phyloP scores from a whole-genome alignment of 2,329 filamentous ascomycete genomes.

The Penicillium sp. region DNA sequence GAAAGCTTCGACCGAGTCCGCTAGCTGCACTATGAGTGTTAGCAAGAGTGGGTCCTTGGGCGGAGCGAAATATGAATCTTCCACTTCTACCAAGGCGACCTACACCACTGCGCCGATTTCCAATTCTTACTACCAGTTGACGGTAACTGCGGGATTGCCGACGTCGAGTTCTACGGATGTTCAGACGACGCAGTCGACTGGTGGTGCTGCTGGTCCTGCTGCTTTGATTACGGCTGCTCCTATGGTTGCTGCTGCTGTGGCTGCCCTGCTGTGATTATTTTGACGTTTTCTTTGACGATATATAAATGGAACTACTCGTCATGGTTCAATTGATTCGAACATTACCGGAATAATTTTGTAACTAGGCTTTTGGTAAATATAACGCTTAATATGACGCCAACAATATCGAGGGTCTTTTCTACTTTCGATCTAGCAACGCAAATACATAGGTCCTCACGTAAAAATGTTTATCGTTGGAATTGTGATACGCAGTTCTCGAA shows the following conservation, averaged over 20 bases:
- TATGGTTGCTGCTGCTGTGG: conserved; percentile 22
- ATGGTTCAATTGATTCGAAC: neutral
- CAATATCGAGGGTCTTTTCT: no score
- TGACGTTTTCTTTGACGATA: neutral
- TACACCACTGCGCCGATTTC: conserved; percentile 4
- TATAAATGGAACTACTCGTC: neutral
- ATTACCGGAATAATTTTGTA: no score
- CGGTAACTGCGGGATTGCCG: conserved; percentile 19
- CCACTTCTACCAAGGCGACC: conserved; percentile 1
- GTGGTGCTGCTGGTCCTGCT: conserved; percentile 12
- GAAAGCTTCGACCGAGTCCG: conserved; percentile 13
- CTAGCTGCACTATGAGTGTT: conserved; percentile 20
- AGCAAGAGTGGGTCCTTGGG: conserved; percentile 5
- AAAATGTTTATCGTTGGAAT: neutral
- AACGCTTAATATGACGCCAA: neutral
- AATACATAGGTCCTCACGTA: no score
- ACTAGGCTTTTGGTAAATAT: neutral
- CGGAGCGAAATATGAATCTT: neutral
- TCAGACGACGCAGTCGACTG: conserved; percentile 1
- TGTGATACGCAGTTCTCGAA: neutral
- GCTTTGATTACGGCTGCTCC: conserved; percentile 26
- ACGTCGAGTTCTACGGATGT: neutral
- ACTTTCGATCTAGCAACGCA: no score
- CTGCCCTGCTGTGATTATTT: conserved; percentile 15
- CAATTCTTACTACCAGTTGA: conserved; percentile 10